Evolutionary conservation across 176 grass and related monocot genomes (phyloP).

Genomic region (Phoenix dactylifera): DNA sequence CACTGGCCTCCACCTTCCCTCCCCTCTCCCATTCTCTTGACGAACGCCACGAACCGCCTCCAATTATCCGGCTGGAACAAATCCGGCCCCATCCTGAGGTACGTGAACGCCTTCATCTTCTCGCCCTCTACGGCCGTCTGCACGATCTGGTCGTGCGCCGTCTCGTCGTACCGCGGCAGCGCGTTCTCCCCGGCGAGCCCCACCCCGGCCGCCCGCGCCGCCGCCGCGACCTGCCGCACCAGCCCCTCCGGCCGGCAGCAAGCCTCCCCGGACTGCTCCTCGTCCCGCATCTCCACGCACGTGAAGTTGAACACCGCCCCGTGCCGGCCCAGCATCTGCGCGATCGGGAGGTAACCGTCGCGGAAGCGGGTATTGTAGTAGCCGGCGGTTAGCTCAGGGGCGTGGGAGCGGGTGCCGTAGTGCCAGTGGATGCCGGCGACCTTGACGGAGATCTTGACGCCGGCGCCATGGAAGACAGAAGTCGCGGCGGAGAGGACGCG

Average conservation of each 20-base stretch:
- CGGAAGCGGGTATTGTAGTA: conserved; percentile 15
- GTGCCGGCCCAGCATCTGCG: conserved; percentile 15
- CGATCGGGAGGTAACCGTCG: conserved; percentile 14
- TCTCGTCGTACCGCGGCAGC: conserved; percentile 17
- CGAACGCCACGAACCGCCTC: conserved; percentile 16
- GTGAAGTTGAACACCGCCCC: conserved; percentile 15
- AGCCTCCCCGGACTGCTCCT: conserved; percentile 6
- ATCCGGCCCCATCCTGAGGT: conserved; percentile 5
- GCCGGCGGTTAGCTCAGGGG: conserved; percentile 9
- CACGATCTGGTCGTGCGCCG: conserved; percentile 12
- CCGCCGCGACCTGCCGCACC: conserved; percentile 9
- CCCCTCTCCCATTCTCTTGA: conserved; percentile 13
- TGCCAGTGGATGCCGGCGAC: conserved; percentile 21
- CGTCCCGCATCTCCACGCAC: conserved; percentile 17
- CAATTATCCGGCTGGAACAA: conserved; percentile 17
- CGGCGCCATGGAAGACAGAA: conserved; percentile 3
- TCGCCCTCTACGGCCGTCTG: not conserved
- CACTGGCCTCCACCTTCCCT: not conserved
- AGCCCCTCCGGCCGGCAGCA: conserved; percentile 6
- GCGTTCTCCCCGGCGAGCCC: conserved; percentile 13
- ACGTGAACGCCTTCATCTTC: conserved; percentile 13
- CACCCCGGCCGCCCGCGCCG: conserved; percentile 3
- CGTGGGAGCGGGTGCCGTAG: conserved; percentile 16
- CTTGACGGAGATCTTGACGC: conserved; percentile 17
- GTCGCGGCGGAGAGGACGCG: conserved; percentile 1